Base-by-base conservation (phyloP, 2,329 filamentous ascomycete species). In the Diaporthe capsici region DNA sequence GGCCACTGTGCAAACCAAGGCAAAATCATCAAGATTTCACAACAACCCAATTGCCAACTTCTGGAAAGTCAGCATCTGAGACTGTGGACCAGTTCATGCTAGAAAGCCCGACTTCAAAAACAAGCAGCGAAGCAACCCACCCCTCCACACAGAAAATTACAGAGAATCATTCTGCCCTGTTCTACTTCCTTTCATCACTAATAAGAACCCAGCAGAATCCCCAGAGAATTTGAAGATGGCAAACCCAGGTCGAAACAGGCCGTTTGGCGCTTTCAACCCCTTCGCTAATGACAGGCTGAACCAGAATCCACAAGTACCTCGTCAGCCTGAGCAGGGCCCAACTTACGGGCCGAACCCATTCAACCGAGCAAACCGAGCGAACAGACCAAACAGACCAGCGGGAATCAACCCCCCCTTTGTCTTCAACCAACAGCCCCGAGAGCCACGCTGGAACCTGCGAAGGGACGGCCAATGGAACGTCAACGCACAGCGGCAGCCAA, bases 341-440 rank as follows among this genome's bases (percentile, higher is more conserved):
- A 22, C 9, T n/a, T 53, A 55, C 44, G 71, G 57, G 22, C 44
- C 57, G 34, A 72, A 72, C 17, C 57, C 34, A 12, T 72, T 72
- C 44, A 39, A 42, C 37, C 57, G 9, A 65, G 39, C n/a, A 47
- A 47, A 49, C 13, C 44, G 9, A 47, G 39, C n/a, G 31, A 47
- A 49, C 13, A 65, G 60, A 37, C 20, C 44, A 25, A 51, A 51
- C 31, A 34, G 47, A 51, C 6, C 28, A 49, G 44, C 25, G 20
- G 42, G 44, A 25, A 49, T 49, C 42, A 67, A 67, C 42, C 61
- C 61, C 42, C 42, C 61, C 17, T 34, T 67, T 25, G 9, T 49
- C 42, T 67, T 67, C 25, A 34, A 47, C 42, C 42, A 42, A n/a
- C 12, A 10, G 25, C 37, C 15, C 53, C 68, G 13, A 9, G 4